A percentile compares a stretch with the other conserved stretches of the same genome.
Conservation (phyloP, 768 basidiomycete genomes). For the Lyophyllum decastes region DNA sequence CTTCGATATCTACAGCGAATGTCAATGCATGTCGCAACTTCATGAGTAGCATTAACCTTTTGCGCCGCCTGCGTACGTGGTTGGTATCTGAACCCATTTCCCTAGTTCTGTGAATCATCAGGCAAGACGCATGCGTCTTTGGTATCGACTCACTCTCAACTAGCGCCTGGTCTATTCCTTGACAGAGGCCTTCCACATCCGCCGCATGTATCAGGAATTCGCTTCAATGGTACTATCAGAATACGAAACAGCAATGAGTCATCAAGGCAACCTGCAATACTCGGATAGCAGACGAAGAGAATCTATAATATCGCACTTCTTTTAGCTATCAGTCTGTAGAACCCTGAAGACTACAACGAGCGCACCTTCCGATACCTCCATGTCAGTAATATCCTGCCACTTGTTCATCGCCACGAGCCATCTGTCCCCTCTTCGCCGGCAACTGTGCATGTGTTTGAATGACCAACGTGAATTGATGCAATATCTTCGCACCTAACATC, state of each 20-base stretch:
- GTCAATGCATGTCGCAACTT: not conserved
- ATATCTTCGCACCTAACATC: conserved; percentile 77
- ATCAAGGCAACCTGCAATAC: conserved; percentile 68
- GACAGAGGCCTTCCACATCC: conserved; percentile 97
- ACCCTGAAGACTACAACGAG: not conserved
- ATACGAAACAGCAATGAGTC: not conserved
- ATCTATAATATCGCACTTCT: conserved; percentile 43
- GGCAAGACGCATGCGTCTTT: not conserved
- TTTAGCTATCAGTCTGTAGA: not conserved
- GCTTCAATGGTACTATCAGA: conserved; percentile 37
- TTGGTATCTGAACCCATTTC: conserved; percentile 88
- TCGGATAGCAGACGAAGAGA: conserved; percentile 74
- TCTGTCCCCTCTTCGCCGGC: conserved; percentile 68
- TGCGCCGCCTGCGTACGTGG: conserved; percentile 97
- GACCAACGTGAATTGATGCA: not conserved
- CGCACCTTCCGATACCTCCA: conserved; percentile 83
- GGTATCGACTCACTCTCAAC: conserved; percentile 61
- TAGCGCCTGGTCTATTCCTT: conserved; percentile 91
- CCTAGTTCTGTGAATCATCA: conserved; percentile 64
- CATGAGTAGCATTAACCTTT: conserved; percentile 54
- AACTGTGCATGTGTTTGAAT: conserved; percentile 47
- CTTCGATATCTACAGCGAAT: conserved; percentile 62
- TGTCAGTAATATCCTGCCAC: conserved; percentile 96
- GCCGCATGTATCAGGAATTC: conserved; percentile 97
- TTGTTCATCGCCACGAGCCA: conserved; percentile 99